Conservation (phyloP, 2,329 filamentous ascomycete species). For the Xenoacremonium recifei region DNA sequence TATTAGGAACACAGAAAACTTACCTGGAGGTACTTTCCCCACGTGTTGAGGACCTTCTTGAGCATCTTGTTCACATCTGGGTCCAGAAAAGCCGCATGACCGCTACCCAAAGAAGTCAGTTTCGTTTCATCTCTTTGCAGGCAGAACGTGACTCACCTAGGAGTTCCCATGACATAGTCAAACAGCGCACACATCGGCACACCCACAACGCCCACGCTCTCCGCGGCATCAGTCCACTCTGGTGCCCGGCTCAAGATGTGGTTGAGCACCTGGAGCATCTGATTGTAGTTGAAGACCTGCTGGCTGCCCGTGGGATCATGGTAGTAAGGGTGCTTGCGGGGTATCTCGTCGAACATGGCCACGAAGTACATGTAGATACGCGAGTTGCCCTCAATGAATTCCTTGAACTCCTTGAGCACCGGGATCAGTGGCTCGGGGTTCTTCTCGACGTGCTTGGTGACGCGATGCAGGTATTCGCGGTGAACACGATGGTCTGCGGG, state of each 20-base stretch:
- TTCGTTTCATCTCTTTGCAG: neutral
- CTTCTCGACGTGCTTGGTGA: conserved; percentile 54
- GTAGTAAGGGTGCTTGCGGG: conserved; percentile 56
- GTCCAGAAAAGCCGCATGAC: conserved; percentile 54
- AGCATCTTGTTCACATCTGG: conserved; percentile 53
- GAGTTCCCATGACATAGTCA: conserved; percentile 57
- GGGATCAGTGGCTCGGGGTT: conserved; percentile 53
- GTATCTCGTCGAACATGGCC: conserved; percentile 68
- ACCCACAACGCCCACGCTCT: conserved; percentile 50
- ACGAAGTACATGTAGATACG: conserved; percentile 66
- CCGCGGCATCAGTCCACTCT: conserved; percentile 52
- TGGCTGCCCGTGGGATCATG: conserved; percentile 60
- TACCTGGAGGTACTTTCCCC: conserved; percentile 54
- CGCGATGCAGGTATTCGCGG: conserved; percentile 58
- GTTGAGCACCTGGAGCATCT: conserved; percentile 67
- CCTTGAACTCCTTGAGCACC: conserved; percentile 62
- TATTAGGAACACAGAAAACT: conserved; percentile 5
- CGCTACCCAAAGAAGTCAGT: conserved; percentile 21
- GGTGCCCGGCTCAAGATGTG: conserved; percentile 52
- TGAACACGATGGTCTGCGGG: conserved; percentile 62
- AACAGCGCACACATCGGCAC: conserved; percentile 54
- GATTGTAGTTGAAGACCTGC: conserved; percentile 63
- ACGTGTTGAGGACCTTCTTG: conserved; percentile 55
- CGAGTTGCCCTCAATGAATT: conserved; percentile 62
- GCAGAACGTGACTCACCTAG: conserved; percentile 34